Percentiles rank a stretch among this genome's conserved stretches.
Conservation (phyloP, 257 asterid genomes). For the Coffea eugenioides region DNA sequence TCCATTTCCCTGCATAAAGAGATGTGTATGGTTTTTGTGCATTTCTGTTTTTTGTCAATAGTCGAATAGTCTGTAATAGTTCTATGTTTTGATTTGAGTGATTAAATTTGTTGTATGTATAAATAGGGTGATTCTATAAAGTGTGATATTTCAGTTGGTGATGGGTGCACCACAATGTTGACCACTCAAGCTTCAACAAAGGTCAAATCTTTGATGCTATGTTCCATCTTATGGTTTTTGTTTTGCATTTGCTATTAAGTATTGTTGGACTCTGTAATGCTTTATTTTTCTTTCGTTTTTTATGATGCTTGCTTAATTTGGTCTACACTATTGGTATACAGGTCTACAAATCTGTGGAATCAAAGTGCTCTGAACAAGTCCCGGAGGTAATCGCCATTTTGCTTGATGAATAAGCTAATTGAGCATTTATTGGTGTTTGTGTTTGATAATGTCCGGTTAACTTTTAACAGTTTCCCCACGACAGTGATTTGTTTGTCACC, state of each 20-base stretch:
- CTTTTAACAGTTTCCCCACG: not conserved
- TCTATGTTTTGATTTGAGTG: not conserved
- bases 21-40: not conserved
- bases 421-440: not conserved
- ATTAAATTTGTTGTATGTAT: slow-evolving; percentile 1
- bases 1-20: not conserved
- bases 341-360: slow-evolving; percentile 79
- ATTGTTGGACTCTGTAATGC: too few species aligned
- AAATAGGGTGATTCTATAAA: slow-evolving; percentile 75
- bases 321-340: slow-evolving; percentile 22
- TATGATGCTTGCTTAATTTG: not conserved
- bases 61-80: not conserved
- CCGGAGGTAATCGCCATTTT: slow-evolving; percentile 55
- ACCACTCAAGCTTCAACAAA: slow-evolving; percentile 98
- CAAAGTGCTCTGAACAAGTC: slow-evolving; percentile 61
- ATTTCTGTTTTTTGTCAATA: not conserved
- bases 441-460: not conserved
- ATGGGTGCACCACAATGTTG: slow-evolving; percentile 73
- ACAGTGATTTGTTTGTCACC: not conserved
- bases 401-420: not conserved
- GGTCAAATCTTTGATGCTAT: slow-evolving; percentile 37
- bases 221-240: not conserved
- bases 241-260: not conserved
- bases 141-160: slow-evolving; percentile 56
- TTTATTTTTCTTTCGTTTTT: not conserved